Evolutionary conservation across 148 eudicot species (phyloP).

Genomic region (Fagopyrum esculentum): DNA sequence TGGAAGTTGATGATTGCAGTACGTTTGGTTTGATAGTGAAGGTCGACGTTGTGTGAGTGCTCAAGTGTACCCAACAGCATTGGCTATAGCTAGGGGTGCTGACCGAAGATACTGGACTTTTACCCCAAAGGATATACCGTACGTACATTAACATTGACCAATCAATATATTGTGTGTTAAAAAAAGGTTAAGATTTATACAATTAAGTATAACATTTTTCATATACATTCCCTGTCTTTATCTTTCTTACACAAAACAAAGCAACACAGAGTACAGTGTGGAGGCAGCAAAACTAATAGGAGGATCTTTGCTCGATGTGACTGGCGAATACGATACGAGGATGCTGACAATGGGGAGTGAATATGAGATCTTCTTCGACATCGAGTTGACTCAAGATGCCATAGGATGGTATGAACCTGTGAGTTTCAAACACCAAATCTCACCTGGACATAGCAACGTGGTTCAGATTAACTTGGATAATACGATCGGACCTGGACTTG

Average conservation of each 20-base stretch:
- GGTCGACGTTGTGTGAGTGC: neutral
- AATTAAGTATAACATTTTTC: no score
- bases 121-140: neutral
- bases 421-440: neutral
- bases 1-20: neutral
- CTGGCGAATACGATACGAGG: neutral
- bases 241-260: neutral
- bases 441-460: neutral
- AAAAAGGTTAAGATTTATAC: no score
- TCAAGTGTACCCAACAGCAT: neutral
- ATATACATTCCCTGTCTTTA: no score
- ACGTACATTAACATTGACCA: neutral
- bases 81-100: neutral
- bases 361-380: constrained; percentile 3
- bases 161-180: no score
- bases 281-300: neutral
- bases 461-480: neutral
- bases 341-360: neutral
- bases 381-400: neutral
- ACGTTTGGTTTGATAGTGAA: neutral
- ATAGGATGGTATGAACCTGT: neutral
- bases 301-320: neutral
- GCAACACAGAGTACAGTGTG: neutral
- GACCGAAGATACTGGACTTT: neutral
- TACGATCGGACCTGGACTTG: neutral